A percentile compares a stretch with the other conserved stretches of the same genome.
Evolutionary conservation across 176 grass and related monocot species (phyloP).

Genomic region (Cenchrus americanus): DNA sequence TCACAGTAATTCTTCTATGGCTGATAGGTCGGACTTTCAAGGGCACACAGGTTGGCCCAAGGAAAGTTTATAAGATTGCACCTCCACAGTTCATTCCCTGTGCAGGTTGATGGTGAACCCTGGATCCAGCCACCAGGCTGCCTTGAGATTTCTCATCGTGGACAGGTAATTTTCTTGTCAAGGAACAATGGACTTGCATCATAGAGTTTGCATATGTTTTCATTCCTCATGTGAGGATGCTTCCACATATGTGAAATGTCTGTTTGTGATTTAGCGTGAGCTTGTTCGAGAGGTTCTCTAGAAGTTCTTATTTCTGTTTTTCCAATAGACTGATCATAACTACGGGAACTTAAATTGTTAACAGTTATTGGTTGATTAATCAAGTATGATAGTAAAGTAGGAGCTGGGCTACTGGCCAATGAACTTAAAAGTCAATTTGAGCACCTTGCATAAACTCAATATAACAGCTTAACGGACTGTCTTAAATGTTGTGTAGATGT

Average conservation of each 20-base stretch:
- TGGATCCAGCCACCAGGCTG: constrained; percentile 92
- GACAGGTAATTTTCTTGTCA: constrained; percentile 63
- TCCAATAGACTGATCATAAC: background rate
- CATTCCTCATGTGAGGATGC: background rate
- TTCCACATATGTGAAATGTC: background rate
- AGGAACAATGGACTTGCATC: background rate
- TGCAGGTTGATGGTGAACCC: constrained; percentile 98
- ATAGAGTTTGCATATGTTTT: background rate
- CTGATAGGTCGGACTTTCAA: constrained; percentile 86
- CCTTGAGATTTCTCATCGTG: constrained; percentile 84
- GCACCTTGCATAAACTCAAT: background rate
- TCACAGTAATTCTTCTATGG: constrained; percentile 21
- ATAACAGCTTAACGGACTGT: constrained; percentile 18
- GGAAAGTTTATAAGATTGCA: constrained; percentile 83
- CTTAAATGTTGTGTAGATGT: constrained; percentile 60
- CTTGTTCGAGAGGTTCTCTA: background rate
- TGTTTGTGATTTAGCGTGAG: background rate
- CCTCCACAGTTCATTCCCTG: constrained; percentile 86
- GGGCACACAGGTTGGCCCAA: constrained; percentile 80
- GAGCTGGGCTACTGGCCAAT: background rate
- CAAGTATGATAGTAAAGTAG: constrained; percentile 23
- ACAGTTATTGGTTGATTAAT: background rate
- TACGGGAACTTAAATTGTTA: constrained; percentile 6
- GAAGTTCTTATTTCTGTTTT: background rate
- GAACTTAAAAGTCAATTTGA: background rate